These are phyloP conservation scores for Rhizomucor pusillus DNA, from an alignment of 371 early-diverging fungal species.

Conservation along the genomic window DNA sequence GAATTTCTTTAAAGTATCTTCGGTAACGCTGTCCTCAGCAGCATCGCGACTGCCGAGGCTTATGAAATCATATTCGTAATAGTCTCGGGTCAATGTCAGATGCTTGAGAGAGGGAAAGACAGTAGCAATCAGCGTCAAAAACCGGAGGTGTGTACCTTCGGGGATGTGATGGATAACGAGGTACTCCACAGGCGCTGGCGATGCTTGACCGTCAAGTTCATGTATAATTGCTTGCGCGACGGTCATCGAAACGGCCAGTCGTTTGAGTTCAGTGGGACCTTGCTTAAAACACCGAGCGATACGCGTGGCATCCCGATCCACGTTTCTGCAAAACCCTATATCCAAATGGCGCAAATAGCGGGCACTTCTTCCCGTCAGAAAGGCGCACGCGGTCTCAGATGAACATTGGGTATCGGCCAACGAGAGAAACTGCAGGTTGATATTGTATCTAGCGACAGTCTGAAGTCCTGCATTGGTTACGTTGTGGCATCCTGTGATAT, in stretches of 20 bases:
- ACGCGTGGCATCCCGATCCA: constrained; percentile 6
- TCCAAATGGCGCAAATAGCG: constrained; percentile 17
- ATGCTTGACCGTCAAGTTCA: too few species aligned
- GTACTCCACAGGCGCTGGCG: constrained; percentile 2
- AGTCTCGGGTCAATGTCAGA: constrained; percentile 16
- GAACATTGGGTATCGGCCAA: constrained; percentile 10
- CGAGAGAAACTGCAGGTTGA: constrained; percentile 17
- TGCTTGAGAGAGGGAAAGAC: constrained; percentile 14
- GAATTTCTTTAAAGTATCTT: constrained; percentile 9
- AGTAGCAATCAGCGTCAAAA: constrained; percentile 10
- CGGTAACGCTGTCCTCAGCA: constrained; percentile 5
- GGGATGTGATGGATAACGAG: constrained; percentile 16
- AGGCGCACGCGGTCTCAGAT: neutral
- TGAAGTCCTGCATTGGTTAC: constrained; percentile 21
- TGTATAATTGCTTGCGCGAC: constrained; percentile 1
- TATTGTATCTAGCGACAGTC: constrained; percentile 20
- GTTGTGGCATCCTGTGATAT: constrained; percentile 26
- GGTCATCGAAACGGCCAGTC: constrained; percentile 15
- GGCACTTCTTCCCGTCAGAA: constrained; percentile 8
- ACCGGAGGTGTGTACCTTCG: constrained; percentile 15
- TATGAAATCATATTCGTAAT: constrained; percentile 16
- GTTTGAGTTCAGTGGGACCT: constrained; percentile 6
- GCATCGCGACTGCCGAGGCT: too few species aligned
- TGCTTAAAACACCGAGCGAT: constrained; percentile 4
- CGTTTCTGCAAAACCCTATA: constrained; percentile 9